Evolutionary conservation across 331 rosid species (phyloP).

Genomic region (Arachis monticola): DNA sequence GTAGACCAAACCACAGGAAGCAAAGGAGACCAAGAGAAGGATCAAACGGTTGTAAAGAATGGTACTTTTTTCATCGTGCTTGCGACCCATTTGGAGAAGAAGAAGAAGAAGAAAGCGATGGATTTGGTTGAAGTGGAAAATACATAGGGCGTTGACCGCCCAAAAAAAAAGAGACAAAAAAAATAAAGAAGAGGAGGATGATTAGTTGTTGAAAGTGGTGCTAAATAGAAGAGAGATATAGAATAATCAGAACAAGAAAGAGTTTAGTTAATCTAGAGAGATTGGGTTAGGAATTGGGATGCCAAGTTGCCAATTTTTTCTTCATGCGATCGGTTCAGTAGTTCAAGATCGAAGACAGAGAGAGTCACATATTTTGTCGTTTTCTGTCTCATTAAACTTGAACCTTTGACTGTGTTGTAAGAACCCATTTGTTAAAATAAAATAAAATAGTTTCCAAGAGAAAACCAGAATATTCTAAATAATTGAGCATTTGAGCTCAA

Average conservation of each 20-base stretch:
- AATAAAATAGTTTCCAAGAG: not conserved
- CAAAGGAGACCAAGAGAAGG: slow-evolving; percentile 49
- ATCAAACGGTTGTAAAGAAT: slow-evolving; percentile 44
- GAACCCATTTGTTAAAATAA: not conserved
- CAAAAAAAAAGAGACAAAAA: too few species aligned
- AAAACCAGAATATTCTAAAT: slow-evolving; percentile 1
- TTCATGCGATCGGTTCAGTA: not conserved
- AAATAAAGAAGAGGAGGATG: not conserved
- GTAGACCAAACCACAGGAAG: slow-evolving; percentile 69
- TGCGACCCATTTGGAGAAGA: slow-evolving; percentile 69
- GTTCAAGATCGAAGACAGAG: slow-evolving; percentile 4
- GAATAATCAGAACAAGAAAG: not conserved
- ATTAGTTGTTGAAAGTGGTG: not conserved
- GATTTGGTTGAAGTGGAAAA: slow-evolving; percentile 30
- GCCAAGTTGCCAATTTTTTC: not conserved
- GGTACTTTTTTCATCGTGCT: slow-evolving; percentile 49
- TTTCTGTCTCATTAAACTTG: not conserved
- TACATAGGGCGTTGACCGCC: slow-evolving; percentile 57
- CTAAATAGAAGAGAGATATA: slow-evolving; percentile 3
- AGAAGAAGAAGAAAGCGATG: not conserved
- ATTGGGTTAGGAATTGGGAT: not conserved
- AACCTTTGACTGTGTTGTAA: slow-evolving; percentile 11
- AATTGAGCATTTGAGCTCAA: slow-evolving; percentile 21
- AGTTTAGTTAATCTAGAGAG: too few species aligned
- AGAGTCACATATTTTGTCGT: slow-evolving; percentile 7